A percentile compares a stretch with the other conserved stretches of the same genome.
Conservation (phyloP, 148 eudicot species). For the Polygonum maritimum region DNA sequence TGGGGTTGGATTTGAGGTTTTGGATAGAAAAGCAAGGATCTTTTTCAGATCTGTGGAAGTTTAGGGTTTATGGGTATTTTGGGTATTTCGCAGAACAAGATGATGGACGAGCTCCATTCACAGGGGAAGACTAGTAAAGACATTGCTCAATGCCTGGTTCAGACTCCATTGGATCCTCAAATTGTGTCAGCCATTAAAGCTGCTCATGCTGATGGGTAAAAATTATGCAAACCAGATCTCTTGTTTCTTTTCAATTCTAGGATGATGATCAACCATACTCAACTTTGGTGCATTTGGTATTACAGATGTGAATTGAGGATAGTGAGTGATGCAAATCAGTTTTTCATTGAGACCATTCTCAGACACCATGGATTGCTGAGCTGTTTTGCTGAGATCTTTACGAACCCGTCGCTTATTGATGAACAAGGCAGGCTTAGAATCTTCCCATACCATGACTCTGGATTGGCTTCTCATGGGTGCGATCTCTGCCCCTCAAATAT, state of each 20-base stretch:
- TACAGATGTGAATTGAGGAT: conserved; percentile 76
- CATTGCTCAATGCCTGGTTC: conserved; percentile 57
- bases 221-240: neutral
- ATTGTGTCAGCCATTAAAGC: conserved; percentile 53
- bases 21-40: too few species aligned
- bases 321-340: conserved; percentile 72
- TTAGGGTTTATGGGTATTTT: neutral
- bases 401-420: conserved; percentile 49
- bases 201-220: conserved; percentile 61
- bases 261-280: neutral
- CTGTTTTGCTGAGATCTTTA: conserved; percentile 55
- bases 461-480: conserved; percentile 53
- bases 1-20: neutral
- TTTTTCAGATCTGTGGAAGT: too few species aligned
- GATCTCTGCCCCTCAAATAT: conserved; percentile 62
- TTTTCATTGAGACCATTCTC: conserved; percentile 66
- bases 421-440: conserved; percentile 62
- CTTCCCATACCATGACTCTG: conserved; percentile 49
- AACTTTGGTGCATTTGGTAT: conserved; percentile 7
- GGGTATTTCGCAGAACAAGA: conserved; percentile 35
- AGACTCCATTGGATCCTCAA: conserved; percentile 44
- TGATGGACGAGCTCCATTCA: conserved; percentile 70
- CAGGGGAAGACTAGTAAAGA: conserved; percentile 61
- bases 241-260: neutral
- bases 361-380: conserved; percentile 41